Evolutionary conservation across 148 eudicot species (phyloP).

Genomic region (Mesembryanthemum crystallinum): DNA sequence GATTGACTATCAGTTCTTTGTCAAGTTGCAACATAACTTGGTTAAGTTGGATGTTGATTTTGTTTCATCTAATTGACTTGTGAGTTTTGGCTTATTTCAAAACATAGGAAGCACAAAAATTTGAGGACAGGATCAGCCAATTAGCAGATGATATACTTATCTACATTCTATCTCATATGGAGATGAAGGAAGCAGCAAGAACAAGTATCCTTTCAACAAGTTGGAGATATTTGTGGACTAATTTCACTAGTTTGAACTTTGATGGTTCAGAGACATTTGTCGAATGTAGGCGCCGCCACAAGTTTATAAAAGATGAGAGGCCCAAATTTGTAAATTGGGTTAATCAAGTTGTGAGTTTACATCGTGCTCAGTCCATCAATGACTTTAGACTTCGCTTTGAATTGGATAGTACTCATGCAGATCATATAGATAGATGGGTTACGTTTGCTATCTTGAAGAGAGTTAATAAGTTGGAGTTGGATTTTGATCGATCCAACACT

Average conservation of each 20-base stretch:
- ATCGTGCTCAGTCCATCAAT: conserved; percentile 11
- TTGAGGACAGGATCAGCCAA: conserved; percentile 12
- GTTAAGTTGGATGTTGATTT: too few relatives aligned
- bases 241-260: conserved; percentile 8
- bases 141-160: conserved; percentile 11
- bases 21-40: too few relatives aligned
- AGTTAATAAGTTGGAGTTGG: conserved; percentile 13
- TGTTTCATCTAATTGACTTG: background rate
- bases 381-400: conserved; percentile 8
- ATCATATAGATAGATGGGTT: conserved; percentile 13
- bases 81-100: background rate
- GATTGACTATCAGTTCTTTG: background rate
- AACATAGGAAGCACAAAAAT: background rate
- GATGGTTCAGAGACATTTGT: background rate
- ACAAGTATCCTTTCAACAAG: conserved; percentile 15
- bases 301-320: background rate
- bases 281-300: background rate
- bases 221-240: conserved; percentile 16
- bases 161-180: conserved; percentile 11
- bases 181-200: conserved; percentile 17
- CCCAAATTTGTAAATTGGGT: conserved; percentile 9
- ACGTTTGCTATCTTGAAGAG: conserved; percentile 14
- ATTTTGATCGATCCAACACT: background rate
- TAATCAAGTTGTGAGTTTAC: conserved; percentile 10
- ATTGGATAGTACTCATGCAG: background rate